Base-by-base conservation (phyloP, 768 basidiomycete genomes). In the Mycena sanguinolenta region DNA sequence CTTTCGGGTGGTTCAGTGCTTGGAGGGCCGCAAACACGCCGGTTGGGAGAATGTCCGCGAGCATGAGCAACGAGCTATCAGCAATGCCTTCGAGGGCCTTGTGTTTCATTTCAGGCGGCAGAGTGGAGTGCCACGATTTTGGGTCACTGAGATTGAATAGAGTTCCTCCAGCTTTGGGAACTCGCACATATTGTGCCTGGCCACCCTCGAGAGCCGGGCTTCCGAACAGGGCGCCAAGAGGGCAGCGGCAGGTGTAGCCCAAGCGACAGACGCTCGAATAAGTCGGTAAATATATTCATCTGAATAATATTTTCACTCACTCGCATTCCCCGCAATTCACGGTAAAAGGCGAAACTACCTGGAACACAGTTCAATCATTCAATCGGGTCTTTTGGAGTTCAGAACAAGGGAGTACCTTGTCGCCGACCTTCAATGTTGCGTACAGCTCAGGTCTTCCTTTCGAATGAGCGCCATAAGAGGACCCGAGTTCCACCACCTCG, bases 301-400 rank as follows among this genome's bases (percentile, higher is more conserved):
- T 34, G 28, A 34, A 13, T 21, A 17, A 28, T 13, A 50, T 38
- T 27, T 49, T 17, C 13, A 85, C 90, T 75, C 69, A 95, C 93
- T 91, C 88, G 86, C 94, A 95, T 76, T 95, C 93, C n/a, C 90
- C 91, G 72, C 94, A 95, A 58, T 89, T 92, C n/a, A 87, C 85
- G 0, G 93, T 93, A 79, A 95, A 95, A 3, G 94, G 92, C 1
- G 92, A 90, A 27, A 95, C 89, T 17, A 95, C 91, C 72, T 73
- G 39, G 4, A 50, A n/a, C 19, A n/a, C 32, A 39, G 16, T 23
- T 52, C 46, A 7, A 64, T 30, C 39, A 10, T 23, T 52, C 46
- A 7, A 64, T 30, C 39, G 9, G 6, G 10, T 34, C 50, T 46
- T 64, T 6, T 44, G 21, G 12, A 50, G 39, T 38, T 46, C 5